Conservation (phyloP, 768 basidiomycete genomes). For the Rhizopogon salebrosus region DNA sequence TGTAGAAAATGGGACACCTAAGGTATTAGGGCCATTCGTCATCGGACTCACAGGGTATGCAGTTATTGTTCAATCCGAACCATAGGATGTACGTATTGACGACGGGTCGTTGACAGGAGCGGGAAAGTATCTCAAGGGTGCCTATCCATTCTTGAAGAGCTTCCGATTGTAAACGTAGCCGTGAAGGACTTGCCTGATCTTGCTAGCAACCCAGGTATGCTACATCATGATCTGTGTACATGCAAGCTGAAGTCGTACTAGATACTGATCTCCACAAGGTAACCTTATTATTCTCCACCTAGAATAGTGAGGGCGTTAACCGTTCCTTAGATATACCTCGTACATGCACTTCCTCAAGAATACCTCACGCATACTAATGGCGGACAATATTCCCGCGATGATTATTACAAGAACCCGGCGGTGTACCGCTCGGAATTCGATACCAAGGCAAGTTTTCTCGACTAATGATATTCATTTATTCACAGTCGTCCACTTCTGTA, state of each 20-base stretch:
- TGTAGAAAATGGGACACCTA: constrained; percentile 49
- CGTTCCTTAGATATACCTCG: constrained; percentile 59
- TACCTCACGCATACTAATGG: constrained; percentile 65
- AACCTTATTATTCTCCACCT: neutral
- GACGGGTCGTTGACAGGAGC: constrained; percentile 36
- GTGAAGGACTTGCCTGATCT: constrained; percentile 55
- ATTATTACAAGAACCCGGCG: constrained; percentile 73
- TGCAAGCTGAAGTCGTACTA: constrained; percentile 15
- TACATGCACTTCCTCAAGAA: constrained; percentile 62
- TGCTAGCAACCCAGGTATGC: constrained; percentile 46
- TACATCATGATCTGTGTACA: neutral
- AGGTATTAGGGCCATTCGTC: constrained; percentile 68
- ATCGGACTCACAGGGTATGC: constrained; percentile 77
- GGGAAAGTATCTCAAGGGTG: constrained; percentile 84
- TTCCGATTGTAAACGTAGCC: constrained; percentile 57
- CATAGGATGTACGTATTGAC: neutral
- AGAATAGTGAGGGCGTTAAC: neutral
- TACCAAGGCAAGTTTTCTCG: constrained; percentile 42
- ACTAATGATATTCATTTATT: neutral
- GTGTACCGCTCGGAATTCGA: constrained; percentile 65
- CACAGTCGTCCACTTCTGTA: constrained; percentile 20
- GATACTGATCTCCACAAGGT: constrained; percentile 59
- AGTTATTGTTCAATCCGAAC: constrained; percentile 11
- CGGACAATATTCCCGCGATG: constrained; percentile 48
- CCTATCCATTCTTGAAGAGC: constrained; percentile 62